Conservation (phyloP, 2,329 filamentous ascomycete species). For the Trichoderma atroviride region DNA sequence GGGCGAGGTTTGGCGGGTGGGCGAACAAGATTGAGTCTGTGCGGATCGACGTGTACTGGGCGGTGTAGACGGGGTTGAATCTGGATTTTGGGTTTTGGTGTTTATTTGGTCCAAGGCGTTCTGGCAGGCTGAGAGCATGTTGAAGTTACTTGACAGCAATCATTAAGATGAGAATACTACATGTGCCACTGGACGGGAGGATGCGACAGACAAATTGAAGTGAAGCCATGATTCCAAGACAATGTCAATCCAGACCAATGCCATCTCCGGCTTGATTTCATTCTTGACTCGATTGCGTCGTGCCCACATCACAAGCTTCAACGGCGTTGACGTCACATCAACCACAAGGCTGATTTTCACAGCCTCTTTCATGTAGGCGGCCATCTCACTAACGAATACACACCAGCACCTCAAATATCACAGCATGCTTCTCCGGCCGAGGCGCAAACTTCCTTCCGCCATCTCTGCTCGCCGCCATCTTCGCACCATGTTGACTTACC, state of each 20-base stretch:
- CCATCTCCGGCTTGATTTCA: too few species aligned
- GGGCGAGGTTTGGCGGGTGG: constrained; percentile 60
- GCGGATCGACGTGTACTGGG: constrained; percentile 62
- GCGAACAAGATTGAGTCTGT: constrained; percentile 53
- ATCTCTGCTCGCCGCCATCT: neutral
- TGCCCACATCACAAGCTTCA: neutral
- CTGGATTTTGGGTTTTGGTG: neutral
- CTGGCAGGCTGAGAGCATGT: neutral
- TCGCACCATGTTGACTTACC: constrained; percentile 24
- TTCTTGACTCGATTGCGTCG: too few species aligned
- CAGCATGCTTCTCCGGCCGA: constrained; percentile 3
- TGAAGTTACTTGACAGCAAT: too few species aligned
- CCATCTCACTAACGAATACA: neutral
- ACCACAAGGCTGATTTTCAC: neutral
- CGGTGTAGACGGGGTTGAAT: constrained; percentile 37
- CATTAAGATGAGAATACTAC: too few species aligned
- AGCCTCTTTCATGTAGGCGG: neutral
- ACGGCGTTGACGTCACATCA: neutral
- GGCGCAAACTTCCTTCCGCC: neutral
- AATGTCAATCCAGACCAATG: too few species aligned
- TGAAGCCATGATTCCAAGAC: too few species aligned
- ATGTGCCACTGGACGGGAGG: too few species aligned
- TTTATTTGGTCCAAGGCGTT: neutral
- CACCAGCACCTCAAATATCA: neutral
- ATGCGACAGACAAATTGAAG: too few species aligned